Evolutionary conservation across 805 yeast genomes (phyloP).

Genomic region (Nakazawaea holstii): DNA sequence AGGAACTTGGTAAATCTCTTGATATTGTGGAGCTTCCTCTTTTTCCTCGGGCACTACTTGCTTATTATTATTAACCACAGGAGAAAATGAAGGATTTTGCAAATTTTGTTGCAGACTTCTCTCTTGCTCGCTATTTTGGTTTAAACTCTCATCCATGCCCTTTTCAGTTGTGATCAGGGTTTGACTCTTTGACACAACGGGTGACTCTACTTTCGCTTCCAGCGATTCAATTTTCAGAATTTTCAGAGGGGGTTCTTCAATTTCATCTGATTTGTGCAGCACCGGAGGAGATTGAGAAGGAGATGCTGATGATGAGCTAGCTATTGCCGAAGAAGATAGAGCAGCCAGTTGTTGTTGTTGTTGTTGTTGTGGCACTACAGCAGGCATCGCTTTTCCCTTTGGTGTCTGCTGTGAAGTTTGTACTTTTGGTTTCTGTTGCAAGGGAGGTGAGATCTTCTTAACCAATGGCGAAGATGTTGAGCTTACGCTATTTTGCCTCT

Average conservation of each 20-base stretch:
- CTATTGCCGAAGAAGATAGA: background rate
- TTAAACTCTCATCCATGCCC: background rate
- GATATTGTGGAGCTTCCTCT: constrained; percentile 2
- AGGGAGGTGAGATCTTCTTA: background rate
- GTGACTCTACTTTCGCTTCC: too few relatives aligned
- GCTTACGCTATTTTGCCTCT: background rate
- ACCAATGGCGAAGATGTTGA: background rate
- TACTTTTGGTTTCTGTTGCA: background rate
- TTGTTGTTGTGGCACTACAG: too few relatives aligned
- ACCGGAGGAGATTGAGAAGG: background rate
- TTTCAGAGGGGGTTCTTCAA: constrained; percentile 3
- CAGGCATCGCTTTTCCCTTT: background rate
- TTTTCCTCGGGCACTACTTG: constrained; percentile 1
- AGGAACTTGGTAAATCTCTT: constrained; percentile 12
- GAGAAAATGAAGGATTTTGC: background rate
- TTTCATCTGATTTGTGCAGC: background rate
- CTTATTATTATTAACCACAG: constrained; percentile 1
- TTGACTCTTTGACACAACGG: too few relatives aligned
- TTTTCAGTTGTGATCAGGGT: background rate
- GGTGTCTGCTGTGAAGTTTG: background rate
- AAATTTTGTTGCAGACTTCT: background rate
- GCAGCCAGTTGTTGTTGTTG: too few relatives aligned
- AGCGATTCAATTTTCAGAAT: background rate
- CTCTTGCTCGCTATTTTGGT: background rate
- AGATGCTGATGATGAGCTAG: background rate